Evolutionary conservation across 2,329 filamentous ascomycete genomes (phyloP), one percentile per base, ranked within the genome.

Genomic region (Fusarium odoratissimum): DNA sequence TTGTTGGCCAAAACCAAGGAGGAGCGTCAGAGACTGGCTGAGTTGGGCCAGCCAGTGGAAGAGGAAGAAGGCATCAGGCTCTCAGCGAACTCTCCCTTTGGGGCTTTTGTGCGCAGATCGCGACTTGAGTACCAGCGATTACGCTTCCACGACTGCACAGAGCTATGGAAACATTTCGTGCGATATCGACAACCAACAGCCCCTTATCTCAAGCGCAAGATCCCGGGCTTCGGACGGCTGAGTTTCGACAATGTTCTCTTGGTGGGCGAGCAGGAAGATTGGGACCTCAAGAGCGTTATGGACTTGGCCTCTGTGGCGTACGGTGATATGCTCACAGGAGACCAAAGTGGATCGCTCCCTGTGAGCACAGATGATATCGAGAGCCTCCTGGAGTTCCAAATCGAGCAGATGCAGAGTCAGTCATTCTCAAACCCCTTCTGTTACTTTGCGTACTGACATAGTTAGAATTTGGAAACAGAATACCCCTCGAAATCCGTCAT

Each of bases 141-240:
- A 40, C 91, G 91, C 49, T 98, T 98, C 76, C 88, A 94, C 62
- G 93, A 97, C 79, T 88, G 90, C 2, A 87, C 93, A 46, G 89
- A 89, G 63, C 84, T 99, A 8, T 98, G 96, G 95, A 91, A 91
- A 68, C 89, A 89, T 5, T 95, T 98, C 81, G 90, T 95, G 68
- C 88, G 87, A 58, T 98, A 97, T 81, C 89, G 95, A 52, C 88
- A 94, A 75, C 91, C 92, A 0, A 96, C 94, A 4, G 90, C 91
- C 31, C 81, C 84, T 5, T 88, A 91, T 67, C 87, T 93, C 69
- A 89, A 91, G 79, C 84, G 87, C 46, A 92, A 91, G 72, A 85
- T 92, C 23, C 86, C 89, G 0, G 84, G 86, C 8, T 86, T 92
- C 66, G 86, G 86, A 3, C 80, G 91, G 23, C 78, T 87, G 49